Base-by-base conservation (phyloP, 805 yeast species). In the Komagataella phaffii region DNA sequence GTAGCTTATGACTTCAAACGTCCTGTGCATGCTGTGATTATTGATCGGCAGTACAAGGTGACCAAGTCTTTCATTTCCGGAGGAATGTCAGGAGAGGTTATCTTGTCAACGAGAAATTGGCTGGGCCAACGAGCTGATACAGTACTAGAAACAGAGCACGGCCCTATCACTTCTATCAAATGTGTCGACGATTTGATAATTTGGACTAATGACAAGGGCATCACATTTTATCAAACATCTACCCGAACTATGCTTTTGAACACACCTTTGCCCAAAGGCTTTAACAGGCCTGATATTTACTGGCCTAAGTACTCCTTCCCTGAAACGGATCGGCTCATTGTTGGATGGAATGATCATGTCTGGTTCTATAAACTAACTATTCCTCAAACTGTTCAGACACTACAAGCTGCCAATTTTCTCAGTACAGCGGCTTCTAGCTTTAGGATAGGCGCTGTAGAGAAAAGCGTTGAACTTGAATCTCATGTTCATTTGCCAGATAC, bases 181-280 rank as follows among this genome's bases (percentile, higher is more conserved):
- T 73, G 81, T 52, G 61, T 85, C 2, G 85, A 81, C 50, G 85
- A 82, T 54, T 63, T 88, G 14, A 58, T 89, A 1, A 58, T 91
- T 3, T 89, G 96, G 95, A 80, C 89, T 73, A 85, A 85, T 61
- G 96, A 88, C 55, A 67, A 69, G 12, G 98, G 97, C 0, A 80
- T 91, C 18, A 73, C 81, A 1, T 69, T 88, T 18, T 83, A 76
- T 58, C 87, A 85, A 58, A 69, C 78, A 4, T 59, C 76, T 2
- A 67, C 83, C 1, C 73, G 74, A 49, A 66, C 72, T 6, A 62
- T 72, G 7, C 66, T 90, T 3, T 63, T 73, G 21, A 72, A 71
- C 19, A 74, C 87, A 7, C 72, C 77, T 3, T 71, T 81, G 47
- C 89, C 93, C 0, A 61, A 65, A 14, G 75, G 73, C 45, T 69